A percentile compares a stretch with the other conserved stretches of the same genome.
These are phyloP conservation scores for Penicillium sumatraense DNA, from an alignment of 2,329 filamentous ascomycete genomes.

Conservation along the genomic window DNA sequence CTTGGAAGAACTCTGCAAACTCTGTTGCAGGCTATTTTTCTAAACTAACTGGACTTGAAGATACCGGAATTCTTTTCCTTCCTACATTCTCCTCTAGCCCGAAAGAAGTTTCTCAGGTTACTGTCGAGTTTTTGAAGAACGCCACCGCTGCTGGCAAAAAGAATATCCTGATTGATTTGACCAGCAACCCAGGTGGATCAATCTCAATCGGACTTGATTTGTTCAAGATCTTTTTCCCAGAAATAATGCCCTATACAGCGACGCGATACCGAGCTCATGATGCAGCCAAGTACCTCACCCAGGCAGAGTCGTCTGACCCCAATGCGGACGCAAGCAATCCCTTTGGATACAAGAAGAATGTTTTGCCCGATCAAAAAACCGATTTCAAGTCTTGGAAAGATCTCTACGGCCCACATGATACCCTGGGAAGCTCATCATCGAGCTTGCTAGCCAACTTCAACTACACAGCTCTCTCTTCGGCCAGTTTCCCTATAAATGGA, in stretches of 20 bases:
- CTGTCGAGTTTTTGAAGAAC: conserved; percentile 31
- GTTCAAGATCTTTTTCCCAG: conserved; percentile 61
- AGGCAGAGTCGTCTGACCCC: conserved; percentile 24
- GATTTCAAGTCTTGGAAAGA: conserved; percentile 49
- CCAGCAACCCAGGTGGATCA: conserved; percentile 63
- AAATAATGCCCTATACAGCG: conserved; percentile 48
- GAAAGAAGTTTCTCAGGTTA: conserved; percentile 21
- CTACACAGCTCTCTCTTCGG: conserved; percentile 26
- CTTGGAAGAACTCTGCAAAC: conserved; percentile 23
- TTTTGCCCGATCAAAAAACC: conserved; percentile 31
- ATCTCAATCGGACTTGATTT: conserved; percentile 53
- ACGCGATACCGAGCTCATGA: conserved; percentile 54
- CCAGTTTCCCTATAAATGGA: conserved; percentile 28
- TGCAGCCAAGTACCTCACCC: conserved; percentile 41
- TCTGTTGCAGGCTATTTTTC: conserved; percentile 54
- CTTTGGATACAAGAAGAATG: conserved; percentile 27
- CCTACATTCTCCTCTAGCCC: conserved; percentile 31
- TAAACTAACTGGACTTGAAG: conserved; percentile 43
- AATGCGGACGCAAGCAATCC: conserved; percentile 23
- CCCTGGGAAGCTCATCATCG: conserved; percentile 25
- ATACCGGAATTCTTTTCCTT: conserved; percentile 52
- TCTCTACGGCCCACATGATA: conserved; percentile 45
- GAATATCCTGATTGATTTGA: conserved; percentile 69
- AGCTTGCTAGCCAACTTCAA: conserved; percentile 32
- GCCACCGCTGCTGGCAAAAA: conserved; percentile 52